These are phyloP conservation scores for Trichosporon sp. DNA, from an alignment of 1,284 basidiomycete genomes.

Conservation along the genomic window DNA sequence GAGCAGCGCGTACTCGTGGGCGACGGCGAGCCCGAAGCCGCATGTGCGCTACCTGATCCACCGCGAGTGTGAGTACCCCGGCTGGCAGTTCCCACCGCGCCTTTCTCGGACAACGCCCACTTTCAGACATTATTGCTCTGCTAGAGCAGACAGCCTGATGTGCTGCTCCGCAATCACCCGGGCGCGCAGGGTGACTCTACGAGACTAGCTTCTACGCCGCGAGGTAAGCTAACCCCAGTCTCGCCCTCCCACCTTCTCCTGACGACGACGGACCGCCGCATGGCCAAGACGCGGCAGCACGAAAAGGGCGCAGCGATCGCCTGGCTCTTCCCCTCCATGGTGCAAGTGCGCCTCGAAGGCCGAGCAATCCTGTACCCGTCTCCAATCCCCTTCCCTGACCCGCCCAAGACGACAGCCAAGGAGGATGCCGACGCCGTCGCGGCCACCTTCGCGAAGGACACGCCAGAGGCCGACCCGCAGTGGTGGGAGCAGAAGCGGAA, in stretches of 20 bases:
- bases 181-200: too few species aligned
- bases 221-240: constrained; percentile 17
- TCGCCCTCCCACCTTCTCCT: constrained; percentile 37
- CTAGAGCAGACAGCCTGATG: too few species aligned
- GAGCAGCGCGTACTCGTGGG: constrained; percentile 29
- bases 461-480: constrained; percentile 12
- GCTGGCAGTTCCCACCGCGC: too few species aligned
- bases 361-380: constrained; percentile 21
- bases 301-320: constrained; percentile 33
- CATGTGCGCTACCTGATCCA: constrained; percentile 43
- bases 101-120: too few species aligned
- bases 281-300: constrained; percentile 42
- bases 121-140: too few species aligned
- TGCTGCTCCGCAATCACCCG: too few species aligned
- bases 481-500: constrained; percentile 40
- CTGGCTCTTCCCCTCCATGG: constrained; percentile 39
- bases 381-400: not conserved
- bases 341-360: constrained; percentile 44
- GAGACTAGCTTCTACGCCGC: too few species aligned
- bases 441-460: constrained; percentile 5
- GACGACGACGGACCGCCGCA: constrained; percentile 43
- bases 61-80: constrained; percentile 28
- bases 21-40: constrained; percentile 28
- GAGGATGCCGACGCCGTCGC: not conserved
- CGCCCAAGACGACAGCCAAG: not conserved